A percentile compares a stretch with the other conserved stretches of the same genome.
Evolutionary conservation across 202 grass and related monocot genomes (phyloP).

Genomic region (Dendrocalamus latiflorus): DNA sequence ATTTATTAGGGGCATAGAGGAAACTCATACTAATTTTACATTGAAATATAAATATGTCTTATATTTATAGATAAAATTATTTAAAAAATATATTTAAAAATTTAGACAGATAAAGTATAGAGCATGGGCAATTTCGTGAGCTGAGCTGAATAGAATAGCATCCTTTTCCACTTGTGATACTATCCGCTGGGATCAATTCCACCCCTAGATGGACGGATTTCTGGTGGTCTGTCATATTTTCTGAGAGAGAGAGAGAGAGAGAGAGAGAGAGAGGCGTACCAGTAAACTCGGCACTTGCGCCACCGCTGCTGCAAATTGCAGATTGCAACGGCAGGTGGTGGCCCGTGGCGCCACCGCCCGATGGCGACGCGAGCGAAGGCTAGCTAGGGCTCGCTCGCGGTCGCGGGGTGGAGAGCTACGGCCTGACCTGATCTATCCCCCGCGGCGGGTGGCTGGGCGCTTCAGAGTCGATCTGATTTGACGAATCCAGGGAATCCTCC

Average conservation of each 20-base stretch:
- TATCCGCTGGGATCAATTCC: too few relatives aligned
- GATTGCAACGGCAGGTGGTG: neutral
- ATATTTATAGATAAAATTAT: too few relatives aligned
- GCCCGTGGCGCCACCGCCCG: neutral
- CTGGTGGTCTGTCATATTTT: neutral
- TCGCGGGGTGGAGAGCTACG: too few relatives aligned
- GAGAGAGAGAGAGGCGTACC: neutral
- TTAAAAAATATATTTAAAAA: too few relatives aligned
- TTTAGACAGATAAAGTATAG: too few relatives aligned
- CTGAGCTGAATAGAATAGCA: neutral
- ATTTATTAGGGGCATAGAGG: too few relatives aligned
- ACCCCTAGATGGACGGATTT: too few relatives aligned
- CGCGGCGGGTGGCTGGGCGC: constrained; percentile 9
- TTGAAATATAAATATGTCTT: too few relatives aligned
- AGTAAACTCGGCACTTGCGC: neutral
- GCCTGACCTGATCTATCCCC: neutral
- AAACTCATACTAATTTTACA: too few relatives aligned
- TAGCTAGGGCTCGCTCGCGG: neutral
- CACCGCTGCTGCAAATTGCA: neutral
- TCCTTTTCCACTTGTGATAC: neutral
- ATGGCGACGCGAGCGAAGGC: neutral
- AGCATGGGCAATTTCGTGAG: too few relatives aligned
- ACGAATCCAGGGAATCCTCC: neutral
- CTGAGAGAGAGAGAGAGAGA: too few relatives aligned
- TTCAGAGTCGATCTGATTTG: neutral